Evolutionary conservation across 2,329 filamentous ascomycete genomes (phyloP).

Genomic region (Aspergillus chevalieri): DNA sequence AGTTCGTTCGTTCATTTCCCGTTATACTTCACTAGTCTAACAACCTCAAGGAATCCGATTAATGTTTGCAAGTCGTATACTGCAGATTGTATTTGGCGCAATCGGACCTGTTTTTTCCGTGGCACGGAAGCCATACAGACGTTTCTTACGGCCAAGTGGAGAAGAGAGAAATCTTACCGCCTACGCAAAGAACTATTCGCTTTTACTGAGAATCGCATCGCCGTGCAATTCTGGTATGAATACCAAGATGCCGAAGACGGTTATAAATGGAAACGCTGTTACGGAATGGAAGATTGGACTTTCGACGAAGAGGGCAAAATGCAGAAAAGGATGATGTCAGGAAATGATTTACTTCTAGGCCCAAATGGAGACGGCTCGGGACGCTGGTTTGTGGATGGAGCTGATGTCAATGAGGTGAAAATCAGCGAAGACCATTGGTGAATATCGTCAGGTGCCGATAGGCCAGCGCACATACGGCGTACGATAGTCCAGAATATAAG

Average conservation of each 20-base stretch:
- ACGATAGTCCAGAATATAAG: too few relatives aligned
- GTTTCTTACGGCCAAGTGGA: conserved; percentile 70
- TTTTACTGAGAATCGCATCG: conserved; percentile 68
- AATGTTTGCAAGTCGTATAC: conserved; percentile 68
- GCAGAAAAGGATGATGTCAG: conserved; percentile 44
- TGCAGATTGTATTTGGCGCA: conserved; percentile 71
- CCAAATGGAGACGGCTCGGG: conserved; percentile 36
- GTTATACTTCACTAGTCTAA: background rate
- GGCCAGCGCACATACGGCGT: too few relatives aligned
- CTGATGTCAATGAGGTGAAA: conserved; percentile 34
- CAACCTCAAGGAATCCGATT: conserved; percentile 52
- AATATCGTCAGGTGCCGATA: background rate
- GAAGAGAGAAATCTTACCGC: conserved; percentile 62
- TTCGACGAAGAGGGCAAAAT: conserved; percentile 43
- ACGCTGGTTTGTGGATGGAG: conserved; percentile 41
- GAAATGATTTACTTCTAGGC: conserved; percentile 41
- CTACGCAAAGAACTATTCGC: conserved; percentile 80
- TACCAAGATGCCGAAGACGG: conserved; percentile 61
- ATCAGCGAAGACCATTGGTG: conserved; percentile 34
- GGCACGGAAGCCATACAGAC: conserved; percentile 62
- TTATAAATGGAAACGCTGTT: conserved; percentile 74
- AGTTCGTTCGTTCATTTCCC: conserved; percentile 27
- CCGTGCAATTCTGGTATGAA: conserved; percentile 89
- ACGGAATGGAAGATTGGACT: conserved; percentile 59
- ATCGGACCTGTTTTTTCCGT: conserved; percentile 62